phyloP scores from a whole-genome alignment of 139 green algal species.

The Dunaliella primolecta region DNA sequence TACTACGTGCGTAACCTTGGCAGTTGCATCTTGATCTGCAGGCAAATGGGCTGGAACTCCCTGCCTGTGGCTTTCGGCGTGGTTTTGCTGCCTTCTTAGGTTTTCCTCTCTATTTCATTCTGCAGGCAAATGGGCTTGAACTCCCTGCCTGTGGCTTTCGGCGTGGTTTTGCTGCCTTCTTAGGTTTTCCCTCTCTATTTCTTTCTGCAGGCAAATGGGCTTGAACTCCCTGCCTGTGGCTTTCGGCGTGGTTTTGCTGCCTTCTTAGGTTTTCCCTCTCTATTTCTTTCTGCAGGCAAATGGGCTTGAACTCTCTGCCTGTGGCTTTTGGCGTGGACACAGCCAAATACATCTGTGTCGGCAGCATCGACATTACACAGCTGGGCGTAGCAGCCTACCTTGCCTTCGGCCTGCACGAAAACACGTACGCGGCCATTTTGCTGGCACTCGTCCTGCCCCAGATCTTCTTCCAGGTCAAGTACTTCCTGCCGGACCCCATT shows the following conservation, averaged over 20 bases:
- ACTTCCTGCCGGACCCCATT: conserved; percentile 96
- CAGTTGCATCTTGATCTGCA: conserved; percentile 29
- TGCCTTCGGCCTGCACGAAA: conserved; percentile 70
- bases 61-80: too few relatives aligned
- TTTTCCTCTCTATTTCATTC: too few relatives aligned
- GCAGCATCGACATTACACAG: conserved; percentile 89
- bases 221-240: conserved; percentile 93
- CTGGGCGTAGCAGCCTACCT: conserved; percentile 85
- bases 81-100: too few relatives aligned
- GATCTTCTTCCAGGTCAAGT: conserved; percentile 92
- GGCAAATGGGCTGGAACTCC: too few relatives aligned
- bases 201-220: conserved; percentile 61
- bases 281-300: conserved; percentile 39
- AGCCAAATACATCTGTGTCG: conserved; percentile 97
- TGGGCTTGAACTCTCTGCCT: conserved; percentile 89
- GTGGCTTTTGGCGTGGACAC: conserved; percentile 96
- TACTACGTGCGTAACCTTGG: too few relatives aligned
- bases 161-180: too few relatives aligned
- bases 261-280: too few relatives aligned
- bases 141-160: too few relatives aligned
- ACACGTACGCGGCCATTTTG: conserved; percentile 84
- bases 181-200: too few relatives aligned
- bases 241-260: conserved; percentile 96
- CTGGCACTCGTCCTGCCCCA: conserved; percentile 89
- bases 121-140: too few relatives aligned